Evolutionary conservation across 2,329 filamentous ascomycete species (phyloP).

Genomic region (Diplodia seriata): DNA sequence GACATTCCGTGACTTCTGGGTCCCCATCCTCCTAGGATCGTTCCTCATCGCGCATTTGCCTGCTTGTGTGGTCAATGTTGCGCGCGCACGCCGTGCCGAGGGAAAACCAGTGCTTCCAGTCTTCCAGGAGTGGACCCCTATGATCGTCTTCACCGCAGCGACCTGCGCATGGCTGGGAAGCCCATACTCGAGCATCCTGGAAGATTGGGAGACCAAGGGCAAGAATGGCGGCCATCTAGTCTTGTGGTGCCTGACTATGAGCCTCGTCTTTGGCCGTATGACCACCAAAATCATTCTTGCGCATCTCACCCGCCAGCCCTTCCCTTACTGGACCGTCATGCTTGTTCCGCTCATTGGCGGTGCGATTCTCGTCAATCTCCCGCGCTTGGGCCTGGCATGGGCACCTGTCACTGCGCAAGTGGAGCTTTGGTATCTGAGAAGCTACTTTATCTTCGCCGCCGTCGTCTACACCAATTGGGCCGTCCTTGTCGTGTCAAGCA

Average conservation of each 20-base stretch:
- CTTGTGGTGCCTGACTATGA: constrained; percentile 90
- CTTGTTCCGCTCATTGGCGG: constrained; percentile 85
- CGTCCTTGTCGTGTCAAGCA: constrained; percentile 84
- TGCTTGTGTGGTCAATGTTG: constrained; percentile 87
- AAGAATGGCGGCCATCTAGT: constrained; percentile 74
- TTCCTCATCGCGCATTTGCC: constrained; percentile 73
- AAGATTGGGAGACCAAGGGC: constrained; percentile 53
- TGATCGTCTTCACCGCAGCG: constrained; percentile 77
- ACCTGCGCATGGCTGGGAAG: constrained; percentile 88
- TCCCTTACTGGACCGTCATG: constrained; percentile 96
- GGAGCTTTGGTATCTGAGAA: constrained; percentile 83
- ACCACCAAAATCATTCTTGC: constrained; percentile 99
- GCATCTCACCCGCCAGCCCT: constrained; percentile 89
- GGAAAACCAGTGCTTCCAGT: constrained; percentile 79
- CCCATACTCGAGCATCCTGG: constrained; percentile 80
- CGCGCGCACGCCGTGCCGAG: constrained; percentile 73
- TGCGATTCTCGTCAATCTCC: constrained; percentile 81
- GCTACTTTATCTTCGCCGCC: constrained; percentile 81
- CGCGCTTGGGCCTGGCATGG: constrained; percentile 65
- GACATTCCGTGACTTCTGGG: constrained; percentile 88
- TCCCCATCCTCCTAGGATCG: constrained; percentile 60
- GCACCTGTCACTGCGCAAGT: constrained; percentile 54
- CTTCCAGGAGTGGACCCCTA: constrained; percentile 93
- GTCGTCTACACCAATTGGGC: constrained; percentile 95
- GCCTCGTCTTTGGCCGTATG: constrained; percentile 97